Base-by-base conservation (phyloP, 768 basidiomycete genomes). In the Agaricus sinodeliciosus region DNA sequence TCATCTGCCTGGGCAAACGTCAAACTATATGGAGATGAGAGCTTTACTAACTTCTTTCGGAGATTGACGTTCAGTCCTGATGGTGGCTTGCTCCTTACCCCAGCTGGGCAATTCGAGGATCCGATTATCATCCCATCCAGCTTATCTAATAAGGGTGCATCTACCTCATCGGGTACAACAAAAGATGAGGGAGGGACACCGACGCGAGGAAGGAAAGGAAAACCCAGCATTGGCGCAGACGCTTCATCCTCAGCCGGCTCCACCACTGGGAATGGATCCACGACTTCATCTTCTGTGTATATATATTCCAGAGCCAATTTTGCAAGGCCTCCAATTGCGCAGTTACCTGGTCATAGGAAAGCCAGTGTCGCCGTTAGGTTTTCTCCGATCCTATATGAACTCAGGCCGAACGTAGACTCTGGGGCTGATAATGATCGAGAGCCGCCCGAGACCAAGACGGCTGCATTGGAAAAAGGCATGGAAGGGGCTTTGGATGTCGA, bases 91-190 rank as follows among this genome's bases (percentile, higher is more conserved):
- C 76, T 99, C 42, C 73, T 98, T 58, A 98, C 96, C 0, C 96
- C 96, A 0, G 95, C 96, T 1, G 96, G 96, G 0, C 90, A 95
- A 63, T 97, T 96, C 61, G 94, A 98, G 64, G 95, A 98, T 66
- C 88, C 91, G 3, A 82, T 87, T 12, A 82, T 82, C 26, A 67
- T 72, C 12, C 63, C 74, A 6, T 58, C 50, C 43, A 58, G 44
- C 40, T 36, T 53, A 16, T 57, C 49, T 46, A 62, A 55, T 42
- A 63, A 57, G 48, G 49, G 36, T 39, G 37, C 15, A 25, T 39
- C 36, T 19, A 43, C 18, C 25, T 19, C 41, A 34, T 40, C 49
- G 9, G 36, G 48, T 13, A 11, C 51, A 36, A 51, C 57, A 46
- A 26, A 65, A 51, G 57, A 68, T 64, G 27, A 69, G 69, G 19